These are phyloP conservation scores for Aeschynomene evenia DNA, from an alignment of 306 rosid species.

Conservation along the genomic window DNA sequence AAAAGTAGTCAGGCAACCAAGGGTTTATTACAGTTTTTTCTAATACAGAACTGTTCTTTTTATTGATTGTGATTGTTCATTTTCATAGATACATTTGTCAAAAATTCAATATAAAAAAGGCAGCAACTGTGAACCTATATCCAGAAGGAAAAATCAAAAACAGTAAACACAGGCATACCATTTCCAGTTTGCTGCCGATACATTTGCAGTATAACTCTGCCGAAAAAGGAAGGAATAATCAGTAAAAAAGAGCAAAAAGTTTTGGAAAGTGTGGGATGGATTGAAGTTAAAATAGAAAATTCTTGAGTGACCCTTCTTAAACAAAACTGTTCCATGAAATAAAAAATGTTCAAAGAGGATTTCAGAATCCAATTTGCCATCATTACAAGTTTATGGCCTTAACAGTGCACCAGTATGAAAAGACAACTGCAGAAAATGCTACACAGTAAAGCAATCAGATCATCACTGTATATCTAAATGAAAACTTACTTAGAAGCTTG, in stretches of 20 bases:
- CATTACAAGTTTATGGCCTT: neutral
- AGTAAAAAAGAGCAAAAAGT: neutral
- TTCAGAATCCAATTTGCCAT: neutral
- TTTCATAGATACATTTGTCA: neutral
- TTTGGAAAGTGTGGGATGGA: neutral
- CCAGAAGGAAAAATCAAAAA: neutral
- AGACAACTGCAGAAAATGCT: neutral
- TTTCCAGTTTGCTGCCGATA: conserved; percentile 74
- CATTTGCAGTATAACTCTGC: conserved; percentile 65
- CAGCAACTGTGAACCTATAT: neutral
- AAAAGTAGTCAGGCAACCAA: neutral
- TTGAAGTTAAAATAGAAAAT: neutral
- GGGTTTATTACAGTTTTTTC: neutral
- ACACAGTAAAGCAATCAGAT: neutral
- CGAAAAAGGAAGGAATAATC: conserved; percentile 15
- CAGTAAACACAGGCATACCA: conserved; percentile 46
- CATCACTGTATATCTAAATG: neutral
- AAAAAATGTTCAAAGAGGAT: neutral
- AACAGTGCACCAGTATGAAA: neutral
- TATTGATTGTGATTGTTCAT: neutral
- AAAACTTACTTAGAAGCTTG: conserved; percentile 80
- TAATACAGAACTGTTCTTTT: neutral
- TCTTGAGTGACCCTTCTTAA: neutral
- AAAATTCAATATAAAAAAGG: neutral
- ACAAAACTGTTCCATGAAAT: neutral